A percentile compares a stretch with the other conserved stretches of the same genome.
phyloP scores from a whole-genome alignment of 768 basidiomycete genomes.

The Galerina marginata region DNA sequence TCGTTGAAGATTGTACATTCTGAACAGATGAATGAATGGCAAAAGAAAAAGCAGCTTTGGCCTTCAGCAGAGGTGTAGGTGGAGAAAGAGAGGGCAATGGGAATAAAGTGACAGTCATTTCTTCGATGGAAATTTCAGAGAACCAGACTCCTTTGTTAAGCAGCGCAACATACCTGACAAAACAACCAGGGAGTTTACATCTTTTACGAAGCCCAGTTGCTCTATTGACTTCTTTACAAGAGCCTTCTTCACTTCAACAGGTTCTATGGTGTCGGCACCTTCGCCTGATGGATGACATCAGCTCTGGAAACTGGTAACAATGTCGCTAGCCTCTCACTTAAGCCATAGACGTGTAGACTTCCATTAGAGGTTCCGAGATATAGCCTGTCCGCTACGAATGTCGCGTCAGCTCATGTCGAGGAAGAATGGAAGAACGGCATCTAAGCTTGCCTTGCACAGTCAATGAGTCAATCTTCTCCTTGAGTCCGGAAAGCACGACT shows the following conservation, averaged over 20 bases:
- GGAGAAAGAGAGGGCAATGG: constrained; percentile 76
- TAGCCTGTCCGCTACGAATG: constrained; percentile 46
- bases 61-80: constrained; percentile 72
- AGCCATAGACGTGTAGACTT: constrained; percentile 40
- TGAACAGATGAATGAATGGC: constrained; percentile 70
- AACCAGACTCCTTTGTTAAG: not conserved
- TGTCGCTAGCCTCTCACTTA: constrained; percentile 18
- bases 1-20: constrained; percentile 37
- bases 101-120: constrained; percentile 74
- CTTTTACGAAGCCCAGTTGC: constrained; percentile 84
- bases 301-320: constrained; percentile 1
- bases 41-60: constrained; percentile 85
- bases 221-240: constrained; percentile 79
- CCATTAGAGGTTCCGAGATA: constrained; percentile 44
- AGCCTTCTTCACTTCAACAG: constrained; percentile 70
- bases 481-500: constrained; percentile 44
- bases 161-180: constrained; percentile 70
- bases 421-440: not conserved
- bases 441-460: constrained; percentile 45
- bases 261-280: constrained; percentile 40
- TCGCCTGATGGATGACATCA: constrained; percentile 27
- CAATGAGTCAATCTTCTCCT: constrained; percentile 54
- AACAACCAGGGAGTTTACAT: constrained; percentile 83
- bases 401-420: constrained; percentile 2
- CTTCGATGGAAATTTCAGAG: constrained; percentile 42